These are phyloP conservation scores for Trichoderma simmonsii DNA, from an alignment of 2,329 filamentous ascomycete genomes.

Conservation along the genomic window DNA sequence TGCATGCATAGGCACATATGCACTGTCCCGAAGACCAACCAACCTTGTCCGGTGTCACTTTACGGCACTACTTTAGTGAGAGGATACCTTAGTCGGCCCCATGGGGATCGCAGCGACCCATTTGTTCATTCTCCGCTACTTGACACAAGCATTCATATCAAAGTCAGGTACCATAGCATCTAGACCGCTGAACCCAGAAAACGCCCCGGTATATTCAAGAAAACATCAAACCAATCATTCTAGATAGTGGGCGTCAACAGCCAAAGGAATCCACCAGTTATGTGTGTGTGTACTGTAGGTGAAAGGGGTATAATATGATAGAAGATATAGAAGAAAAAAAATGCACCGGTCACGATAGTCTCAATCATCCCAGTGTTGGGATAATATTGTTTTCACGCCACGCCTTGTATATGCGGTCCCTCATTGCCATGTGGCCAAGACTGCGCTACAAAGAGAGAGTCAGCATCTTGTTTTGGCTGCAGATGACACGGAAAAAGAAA, in stretches of 20 bases:
- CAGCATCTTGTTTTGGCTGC: background rate
- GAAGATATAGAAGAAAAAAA: background rate
- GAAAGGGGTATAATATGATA: background rate
- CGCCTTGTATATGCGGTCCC: slow-evolving; percentile 26
- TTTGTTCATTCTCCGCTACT: background rate
- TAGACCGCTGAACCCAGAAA: background rate
- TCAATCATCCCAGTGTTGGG: background rate
- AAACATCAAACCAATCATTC: background rate
- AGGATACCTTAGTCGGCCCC: background rate
- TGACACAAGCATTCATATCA: background rate
- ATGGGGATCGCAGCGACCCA: background rate
- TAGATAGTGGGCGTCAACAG: background rate
- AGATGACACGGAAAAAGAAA: background rate
- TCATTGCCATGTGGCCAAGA: slow-evolving; percentile 38
- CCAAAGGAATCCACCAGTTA: background rate
- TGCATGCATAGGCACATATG: background rate
- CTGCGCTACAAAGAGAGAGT: slow-evolving; percentile 28
- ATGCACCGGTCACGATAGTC: background rate
- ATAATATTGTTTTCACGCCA: slow-evolving; percentile 21
- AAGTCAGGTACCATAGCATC: background rate
- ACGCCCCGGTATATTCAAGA: background rate
- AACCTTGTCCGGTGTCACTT: background rate
- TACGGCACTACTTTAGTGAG: background rate
- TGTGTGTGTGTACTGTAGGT: background rate
- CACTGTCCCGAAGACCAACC: background rate